Conservation (phyloP, 495 filamentous ascomycete genomes). For the Penicillium riverlandense region DNA sequence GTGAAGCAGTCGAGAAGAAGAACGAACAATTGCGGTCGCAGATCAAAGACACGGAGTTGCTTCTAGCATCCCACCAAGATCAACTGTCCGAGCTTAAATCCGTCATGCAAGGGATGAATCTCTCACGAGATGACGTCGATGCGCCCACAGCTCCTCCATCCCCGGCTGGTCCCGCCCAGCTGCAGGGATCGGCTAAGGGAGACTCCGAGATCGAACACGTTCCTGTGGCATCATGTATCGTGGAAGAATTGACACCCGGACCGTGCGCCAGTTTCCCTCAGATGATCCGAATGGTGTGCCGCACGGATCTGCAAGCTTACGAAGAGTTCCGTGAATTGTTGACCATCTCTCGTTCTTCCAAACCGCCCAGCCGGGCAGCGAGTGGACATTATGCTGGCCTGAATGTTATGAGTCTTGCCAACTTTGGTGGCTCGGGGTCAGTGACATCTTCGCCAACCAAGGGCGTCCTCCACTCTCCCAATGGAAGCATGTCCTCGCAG, state of each 20-base stretch:
- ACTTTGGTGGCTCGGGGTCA: conserved; percentile 41
- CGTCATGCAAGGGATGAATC: conserved; percentile 83
- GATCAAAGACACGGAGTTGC: conserved; percentile 74
- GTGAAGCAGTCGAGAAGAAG: conserved; percentile 66
- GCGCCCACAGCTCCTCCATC: conserved; percentile 61
- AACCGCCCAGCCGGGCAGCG: conserved; percentile 53
- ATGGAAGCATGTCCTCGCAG: conserved; percentile 32
- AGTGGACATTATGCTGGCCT: conserved; percentile 63
- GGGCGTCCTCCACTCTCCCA: conserved; percentile 32
- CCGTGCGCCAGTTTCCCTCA: conserved; percentile 82
- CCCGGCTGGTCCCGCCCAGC: conserved; percentile 39
- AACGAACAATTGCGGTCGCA: conserved; percentile 75
- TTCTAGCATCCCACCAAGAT: conserved; percentile 85
- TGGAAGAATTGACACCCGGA: conserved; percentile 60
- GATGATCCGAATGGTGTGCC: conserved; percentile 72
- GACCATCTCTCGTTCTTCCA: conserved; percentile 53
- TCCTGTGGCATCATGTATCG: conserved; percentile 8
- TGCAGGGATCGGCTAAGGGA: conserved; percentile 10
- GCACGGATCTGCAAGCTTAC: conserved; percentile 72
- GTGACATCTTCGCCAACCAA: conserved; percentile 33
- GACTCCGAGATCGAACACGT: conserved; percentile 12
- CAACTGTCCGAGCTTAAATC: conserved; percentile 85
- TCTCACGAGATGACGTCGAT: conserved; percentile 61
- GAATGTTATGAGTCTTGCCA: conserved; percentile 53
- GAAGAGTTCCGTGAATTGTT: conserved; percentile 80